A percentile compares a stretch with the other conserved stretches of the same genome.
phyloP scores from a whole-genome alignment of 768 basidiomycete genomes.

The Pleurotus djamor region DNA sequence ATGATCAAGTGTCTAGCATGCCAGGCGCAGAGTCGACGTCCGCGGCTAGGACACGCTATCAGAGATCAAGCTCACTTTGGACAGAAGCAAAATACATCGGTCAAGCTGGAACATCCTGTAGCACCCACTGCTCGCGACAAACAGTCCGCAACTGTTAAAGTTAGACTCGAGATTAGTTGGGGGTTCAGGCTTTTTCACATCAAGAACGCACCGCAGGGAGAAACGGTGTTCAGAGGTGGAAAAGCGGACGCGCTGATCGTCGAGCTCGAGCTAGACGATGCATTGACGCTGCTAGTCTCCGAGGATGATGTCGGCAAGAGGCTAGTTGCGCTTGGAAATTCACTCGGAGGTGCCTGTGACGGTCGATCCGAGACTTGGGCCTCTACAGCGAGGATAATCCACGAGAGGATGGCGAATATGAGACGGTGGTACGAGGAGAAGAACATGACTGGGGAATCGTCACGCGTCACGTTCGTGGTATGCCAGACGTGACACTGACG shows the following conservation, averaged over 20 bases:
- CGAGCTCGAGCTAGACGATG: conserved; percentile 10
- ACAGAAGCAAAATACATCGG: conserved; percentile 51
- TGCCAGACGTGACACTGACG: no score
- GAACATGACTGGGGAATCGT: not conserved
- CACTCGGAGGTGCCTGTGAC: conserved; percentile 4
- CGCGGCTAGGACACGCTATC: not conserved
- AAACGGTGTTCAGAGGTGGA: conserved; percentile 34
- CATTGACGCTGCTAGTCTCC: conserved; percentile 8
- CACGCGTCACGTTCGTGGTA: no score
- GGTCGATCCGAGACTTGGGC: not conserved
- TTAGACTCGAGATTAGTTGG: not conserved
- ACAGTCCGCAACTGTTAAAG: conserved; percentile 39
- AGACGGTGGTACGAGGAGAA: not conserved
- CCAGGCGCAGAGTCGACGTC: no score
- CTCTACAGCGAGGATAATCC: not conserved
- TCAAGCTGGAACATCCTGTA: conserved; percentile 40
- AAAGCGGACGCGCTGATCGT: conserved; percentile 30
- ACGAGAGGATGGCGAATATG: not conserved
- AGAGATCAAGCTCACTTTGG: conserved; percentile 21
- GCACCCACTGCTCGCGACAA: conserved; percentile 32
- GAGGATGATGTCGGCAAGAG: conserved; percentile 7
- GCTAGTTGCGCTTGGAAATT: conserved; percentile 6
- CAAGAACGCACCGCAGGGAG: conserved; percentile 30
- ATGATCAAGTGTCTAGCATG: not conserved
- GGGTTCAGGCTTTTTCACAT: not conserved